Evolutionary conservation across 2,329 filamentous ascomycete species (phyloP).

Genomic region (Penicillium sclerotiorum): DNA sequence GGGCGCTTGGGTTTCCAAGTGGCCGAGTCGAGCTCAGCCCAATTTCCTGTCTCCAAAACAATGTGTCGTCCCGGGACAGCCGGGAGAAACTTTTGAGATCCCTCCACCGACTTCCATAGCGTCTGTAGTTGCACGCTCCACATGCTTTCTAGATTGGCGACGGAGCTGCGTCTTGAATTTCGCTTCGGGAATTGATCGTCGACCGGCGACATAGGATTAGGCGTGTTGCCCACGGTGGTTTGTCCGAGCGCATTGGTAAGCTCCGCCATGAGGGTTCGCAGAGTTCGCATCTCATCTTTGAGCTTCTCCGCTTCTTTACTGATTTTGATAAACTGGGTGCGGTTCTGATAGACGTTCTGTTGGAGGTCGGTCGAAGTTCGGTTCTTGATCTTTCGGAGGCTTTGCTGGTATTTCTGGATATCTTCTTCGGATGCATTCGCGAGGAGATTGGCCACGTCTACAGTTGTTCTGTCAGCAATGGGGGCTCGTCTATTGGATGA

Average conservation of each 20-base stretch:
- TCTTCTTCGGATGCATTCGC: slow-evolving; percentile 86
- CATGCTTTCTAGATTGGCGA: slow-evolving; percentile 71
- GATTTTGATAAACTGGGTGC: slow-evolving; percentile 98
- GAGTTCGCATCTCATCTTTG: slow-evolving; percentile 90
- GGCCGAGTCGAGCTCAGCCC: slow-evolving; percentile 96
- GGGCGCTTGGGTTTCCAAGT: slow-evolving; percentile 91
- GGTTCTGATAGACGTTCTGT: slow-evolving; percentile 94
- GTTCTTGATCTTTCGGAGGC: slow-evolving; percentile 74
- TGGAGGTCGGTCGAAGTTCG: slow-evolving; percentile 83
- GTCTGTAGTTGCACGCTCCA: slow-evolving; percentile 72
- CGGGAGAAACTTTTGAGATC: slow-evolving; percentile 94
- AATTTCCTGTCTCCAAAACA: slow-evolving; percentile 85
- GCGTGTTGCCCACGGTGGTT: slow-evolving; percentile 52
- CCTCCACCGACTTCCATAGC: slow-evolving; percentile 95
- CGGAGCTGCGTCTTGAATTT: slow-evolving; percentile 83
- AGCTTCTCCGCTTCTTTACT: slow-evolving; percentile 98
- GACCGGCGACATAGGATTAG: slow-evolving; percentile 55
- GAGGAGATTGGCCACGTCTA: slow-evolving; percentile 63
- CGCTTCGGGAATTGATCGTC: slow-evolving; percentile 55
- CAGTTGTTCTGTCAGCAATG: slow-evolving; percentile 9
- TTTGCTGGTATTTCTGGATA: slow-evolving; percentile 77
- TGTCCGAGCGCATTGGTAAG: slow-evolving; percentile 70
- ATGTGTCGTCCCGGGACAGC: slow-evolving; percentile 90
- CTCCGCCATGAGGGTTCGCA: slow-evolving; percentile 89
- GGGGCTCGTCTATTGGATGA: too few relatives aligned